A percentile compares a stretch with the other conserved stretches of the same genome.
These are phyloP conservation scores for Colletotrichum godetiae DNA, from an alignment of 2,329 filamentous ascomycete genomes.

Conservation along the genomic window DNA sequence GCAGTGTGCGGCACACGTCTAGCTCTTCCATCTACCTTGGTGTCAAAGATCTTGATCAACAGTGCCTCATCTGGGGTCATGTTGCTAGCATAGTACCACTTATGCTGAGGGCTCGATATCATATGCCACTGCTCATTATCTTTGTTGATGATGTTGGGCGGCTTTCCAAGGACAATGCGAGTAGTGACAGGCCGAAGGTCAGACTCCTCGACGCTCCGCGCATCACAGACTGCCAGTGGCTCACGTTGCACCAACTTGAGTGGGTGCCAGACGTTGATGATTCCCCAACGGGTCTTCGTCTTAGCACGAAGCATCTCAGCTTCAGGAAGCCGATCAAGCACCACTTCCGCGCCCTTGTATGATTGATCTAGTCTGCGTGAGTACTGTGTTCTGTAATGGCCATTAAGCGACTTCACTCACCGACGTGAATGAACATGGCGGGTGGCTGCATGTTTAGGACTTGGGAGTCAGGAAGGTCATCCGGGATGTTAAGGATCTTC, in stretches of 20 bases:
- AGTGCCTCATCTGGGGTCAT: not conserved
- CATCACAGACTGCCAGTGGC: conserved; percentile 52
- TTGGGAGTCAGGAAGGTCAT: not conserved
- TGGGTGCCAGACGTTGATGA: conserved; percentile 55
- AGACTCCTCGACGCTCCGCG: conserved; percentile 47
- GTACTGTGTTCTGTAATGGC: not conserved
- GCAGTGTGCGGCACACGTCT: not conserved
- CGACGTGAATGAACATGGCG: conserved; percentile 1
- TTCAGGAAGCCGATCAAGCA: not conserved
- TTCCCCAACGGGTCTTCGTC: conserved; percentile 3
- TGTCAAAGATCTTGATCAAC: not conserved
- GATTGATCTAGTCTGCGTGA: not conserved
- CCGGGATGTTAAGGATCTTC: not conserved
- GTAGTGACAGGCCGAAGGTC: conserved; percentile 42
- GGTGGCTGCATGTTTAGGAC: not conserved
- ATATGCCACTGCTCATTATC: conserved; percentile 5
- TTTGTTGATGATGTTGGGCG: not conserved
- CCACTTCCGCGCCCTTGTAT: not conserved
- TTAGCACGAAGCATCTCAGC: not conserved
- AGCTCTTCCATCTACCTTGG: not conserved
- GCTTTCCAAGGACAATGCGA: not conserved
- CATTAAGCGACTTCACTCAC: not conserved
- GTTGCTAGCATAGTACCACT: not conserved
- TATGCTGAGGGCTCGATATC: not conserved
- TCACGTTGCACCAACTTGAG: conserved; percentile 57